Conservation (phyloP, 805 yeast genomes). For the Saccharomyces jurei region DNA sequence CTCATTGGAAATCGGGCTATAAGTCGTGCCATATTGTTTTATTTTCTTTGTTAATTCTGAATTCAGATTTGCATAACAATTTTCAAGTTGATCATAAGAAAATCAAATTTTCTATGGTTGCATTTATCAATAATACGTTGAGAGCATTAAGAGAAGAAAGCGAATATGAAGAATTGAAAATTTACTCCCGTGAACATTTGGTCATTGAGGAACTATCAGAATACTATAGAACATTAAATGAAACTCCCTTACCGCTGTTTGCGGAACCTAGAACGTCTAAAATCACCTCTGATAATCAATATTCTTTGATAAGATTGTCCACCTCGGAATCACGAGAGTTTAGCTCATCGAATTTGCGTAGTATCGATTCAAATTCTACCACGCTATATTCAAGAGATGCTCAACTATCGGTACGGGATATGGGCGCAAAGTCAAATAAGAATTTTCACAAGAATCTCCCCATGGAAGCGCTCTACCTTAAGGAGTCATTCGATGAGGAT, state of each 20-base stretch:
- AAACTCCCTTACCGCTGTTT: conserved; percentile 19
- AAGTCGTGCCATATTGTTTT: conserved; percentile 62
- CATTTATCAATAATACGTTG: conserved; percentile 44
- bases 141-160: conserved; percentile 35
- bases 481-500: conserved; percentile 20
- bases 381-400: conserved; percentile 7
- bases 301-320: background rate
- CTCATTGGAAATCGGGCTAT: conserved; percentile 41
- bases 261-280: conserved; percentile 1
- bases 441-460: conserved; percentile 20
- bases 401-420: conserved; percentile 1
- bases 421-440: conserved; percentile 17
- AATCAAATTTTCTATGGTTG: conserved; percentile 33
- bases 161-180: conserved; percentile 6
- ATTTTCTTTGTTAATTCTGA: conserved; percentile 62
- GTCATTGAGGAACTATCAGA: conserved; percentile 14
- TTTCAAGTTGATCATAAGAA: conserved; percentile 25
- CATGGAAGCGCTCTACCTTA: conserved; percentile 16
- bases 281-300: background rate
- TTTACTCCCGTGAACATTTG: conserved; percentile 5
- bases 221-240: conserved; percentile 19
- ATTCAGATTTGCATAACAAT: conserved; percentile 68
- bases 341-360: background rate
- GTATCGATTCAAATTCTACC: background rate
- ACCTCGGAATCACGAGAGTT: background rate